Evolutionary conservation across 768 basidiomycete species (phyloP).

Genomic region (Terana coerulea): DNA sequence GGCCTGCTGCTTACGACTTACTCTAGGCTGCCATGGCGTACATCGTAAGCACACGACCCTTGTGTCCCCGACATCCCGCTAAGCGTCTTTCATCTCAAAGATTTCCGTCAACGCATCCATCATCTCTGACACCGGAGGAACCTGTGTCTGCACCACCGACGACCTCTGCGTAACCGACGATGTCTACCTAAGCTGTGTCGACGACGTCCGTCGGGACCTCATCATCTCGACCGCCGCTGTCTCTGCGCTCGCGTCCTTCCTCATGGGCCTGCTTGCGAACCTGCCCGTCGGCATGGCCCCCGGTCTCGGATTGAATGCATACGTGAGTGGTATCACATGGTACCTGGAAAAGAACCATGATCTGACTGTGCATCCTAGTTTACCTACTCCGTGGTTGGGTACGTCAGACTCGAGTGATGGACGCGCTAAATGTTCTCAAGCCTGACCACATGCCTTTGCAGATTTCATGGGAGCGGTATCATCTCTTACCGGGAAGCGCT

Average conservation of each 20-base stretch:
- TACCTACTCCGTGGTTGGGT: slow-evolving; percentile 81
- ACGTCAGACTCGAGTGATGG: background rate
- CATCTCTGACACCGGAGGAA: slow-evolving; percentile 71
- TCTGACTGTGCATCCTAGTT: slow-evolving; percentile 45
- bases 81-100: slow-evolving; percentile 29
- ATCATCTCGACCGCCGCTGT: slow-evolving; percentile 82
- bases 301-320: slow-evolving; percentile 80
- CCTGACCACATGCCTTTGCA: slow-evolving; percentile 7
- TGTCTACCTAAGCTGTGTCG: slow-evolving; percentile 52
- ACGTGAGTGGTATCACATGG: slow-evolving; percentile 42
- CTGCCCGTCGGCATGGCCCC: slow-evolving; percentile 89
- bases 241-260: slow-evolving; percentile 66
- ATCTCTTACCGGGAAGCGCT: slow-evolving; percentile 78
- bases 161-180: slow-evolving; percentile 53
- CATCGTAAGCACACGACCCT: slow-evolving; percentile 45
- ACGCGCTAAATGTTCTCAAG: background rate
- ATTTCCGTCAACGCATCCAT: slow-evolving; percentile 87
- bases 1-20: background rate
- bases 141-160: slow-evolving; percentile 66
- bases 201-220: slow-evolving; percentile 65
- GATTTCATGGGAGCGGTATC: slow-evolving; percentile 66
- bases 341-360: background rate
- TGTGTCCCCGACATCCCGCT: background rate
- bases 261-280: slow-evolving; percentile 84
- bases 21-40: slow-evolving; percentile 77